These are phyloP conservation scores for Magnusiomyces suaveolens DNA, from an alignment of 1,139 yeast genomes.

Conservation along the genomic window DNA sequence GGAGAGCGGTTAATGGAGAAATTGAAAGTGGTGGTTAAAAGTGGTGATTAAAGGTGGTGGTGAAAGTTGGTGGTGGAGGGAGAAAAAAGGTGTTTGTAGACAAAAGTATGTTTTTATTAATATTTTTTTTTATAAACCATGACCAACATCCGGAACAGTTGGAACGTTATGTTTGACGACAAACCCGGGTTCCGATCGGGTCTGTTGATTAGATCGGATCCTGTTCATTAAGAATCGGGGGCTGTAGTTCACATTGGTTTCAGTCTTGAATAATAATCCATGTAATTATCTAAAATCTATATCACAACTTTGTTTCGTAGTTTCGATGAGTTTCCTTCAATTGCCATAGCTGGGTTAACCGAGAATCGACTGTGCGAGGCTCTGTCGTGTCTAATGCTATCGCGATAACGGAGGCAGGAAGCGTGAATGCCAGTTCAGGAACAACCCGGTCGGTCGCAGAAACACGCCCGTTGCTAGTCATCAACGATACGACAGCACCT, in stretches of 20 bases:
- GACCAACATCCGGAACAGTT: too few relatives aligned
- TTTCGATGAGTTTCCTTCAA: slow-evolving; percentile 13
- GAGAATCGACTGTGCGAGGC: not conserved
- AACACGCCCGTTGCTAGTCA: slow-evolving; percentile 53
- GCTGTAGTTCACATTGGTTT: too few relatives aligned
- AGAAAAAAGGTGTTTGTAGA: too few relatives aligned
- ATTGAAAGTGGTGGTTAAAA: not conserved
- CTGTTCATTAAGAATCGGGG: too few relatives aligned
- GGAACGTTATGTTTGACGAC: too few relatives aligned
- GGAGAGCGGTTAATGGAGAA: too few relatives aligned
- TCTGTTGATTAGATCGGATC: too few relatives aligned
- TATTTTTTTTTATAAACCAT: too few relatives aligned
- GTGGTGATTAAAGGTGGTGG: slow-evolving; percentile 1
- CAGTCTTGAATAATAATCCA: too few relatives aligned
- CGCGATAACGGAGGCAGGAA: slow-evolving; percentile 32
- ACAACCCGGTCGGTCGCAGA: slow-evolving; percentile 35
- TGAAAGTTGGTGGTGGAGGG: not conserved
- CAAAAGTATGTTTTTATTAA: too few relatives aligned
- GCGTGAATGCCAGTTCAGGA: slow-evolving; percentile 38
- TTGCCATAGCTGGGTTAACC: slow-evolving; percentile 9
- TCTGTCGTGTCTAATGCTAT: slow-evolving; percentile 18
- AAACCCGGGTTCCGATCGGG: too few relatives aligned
- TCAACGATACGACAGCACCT: slow-evolving; percentile 42
- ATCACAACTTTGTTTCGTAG: slow-evolving; percentile 6
- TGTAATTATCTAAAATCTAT: not conserved